These are phyloP conservation scores for Flaveria bidentis DNA, from an alignment of 129 eudicot genomes.

Conservation along the genomic window DNA sequence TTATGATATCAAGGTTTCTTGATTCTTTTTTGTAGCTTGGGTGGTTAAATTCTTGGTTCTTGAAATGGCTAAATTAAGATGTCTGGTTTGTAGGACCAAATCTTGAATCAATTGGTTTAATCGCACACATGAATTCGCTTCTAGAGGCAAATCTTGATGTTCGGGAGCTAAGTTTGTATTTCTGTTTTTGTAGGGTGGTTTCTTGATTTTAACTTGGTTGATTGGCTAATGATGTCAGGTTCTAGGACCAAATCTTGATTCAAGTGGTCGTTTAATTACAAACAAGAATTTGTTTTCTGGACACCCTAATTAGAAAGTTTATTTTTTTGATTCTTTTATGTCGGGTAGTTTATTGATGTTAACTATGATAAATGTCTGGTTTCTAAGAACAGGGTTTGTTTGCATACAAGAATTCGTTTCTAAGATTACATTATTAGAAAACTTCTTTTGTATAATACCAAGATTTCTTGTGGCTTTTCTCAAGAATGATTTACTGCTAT, in stretches of 20 bases:
- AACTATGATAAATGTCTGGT: not conserved
- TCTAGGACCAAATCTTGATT: not conserved
- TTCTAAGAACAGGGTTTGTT: not conserved
- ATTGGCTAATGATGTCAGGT: not conserved
- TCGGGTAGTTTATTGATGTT: not conserved
- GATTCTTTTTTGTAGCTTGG: too few relatives aligned
- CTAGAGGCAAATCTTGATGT: not conserved
- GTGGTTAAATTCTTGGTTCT: too few relatives aligned
- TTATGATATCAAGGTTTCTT: too few relatives aligned
- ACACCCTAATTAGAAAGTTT: not conserved
- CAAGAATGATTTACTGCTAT: not conserved
- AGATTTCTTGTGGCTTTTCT: not conserved
- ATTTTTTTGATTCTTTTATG: not conserved
- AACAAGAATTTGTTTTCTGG: not conserved
- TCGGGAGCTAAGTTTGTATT: not conserved
- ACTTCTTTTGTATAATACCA: not conserved
- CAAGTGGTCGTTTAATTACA: not conserved
- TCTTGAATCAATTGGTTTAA: slow-evolving; percentile 2
- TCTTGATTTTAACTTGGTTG: not conserved
- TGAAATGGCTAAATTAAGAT: not conserved
- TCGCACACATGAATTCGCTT: not conserved
- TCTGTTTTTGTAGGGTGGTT: not conserved
- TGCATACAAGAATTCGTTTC: slow-evolving; percentile 4
- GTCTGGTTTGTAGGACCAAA: not conserved
- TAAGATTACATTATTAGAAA: not conserved